Evolutionary conservation across 768 basidiomycete genomes (phyloP).

Genomic region (Trametes cinnabarina): DNA sequence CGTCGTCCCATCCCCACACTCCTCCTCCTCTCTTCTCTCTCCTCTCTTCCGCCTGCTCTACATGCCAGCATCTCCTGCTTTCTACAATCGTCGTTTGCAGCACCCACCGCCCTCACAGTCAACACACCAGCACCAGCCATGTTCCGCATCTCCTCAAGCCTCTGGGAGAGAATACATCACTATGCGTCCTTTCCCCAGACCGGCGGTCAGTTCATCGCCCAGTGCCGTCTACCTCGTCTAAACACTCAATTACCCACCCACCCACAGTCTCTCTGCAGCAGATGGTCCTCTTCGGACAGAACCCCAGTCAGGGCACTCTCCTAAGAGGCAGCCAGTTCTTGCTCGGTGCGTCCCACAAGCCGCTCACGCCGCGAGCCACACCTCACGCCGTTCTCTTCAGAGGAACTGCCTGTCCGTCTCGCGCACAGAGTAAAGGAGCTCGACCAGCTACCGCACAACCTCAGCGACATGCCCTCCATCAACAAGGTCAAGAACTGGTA

Average conservation of each 20-base stretch:
- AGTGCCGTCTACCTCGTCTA: not conserved
- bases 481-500: constrained; percentile 98
- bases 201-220: constrained; percentile 66
- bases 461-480: constrained; percentile 89
- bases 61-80: not conserved
- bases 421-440: constrained; percentile 96
- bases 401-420: constrained; percentile 92
- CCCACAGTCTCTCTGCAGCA: constrained; percentile 86
- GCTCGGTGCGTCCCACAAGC: constrained; percentile 49
- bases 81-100: not conserved
- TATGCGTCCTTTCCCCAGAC: constrained; percentile 93
- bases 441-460: constrained; percentile 88
- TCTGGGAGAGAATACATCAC: constrained; percentile 91
- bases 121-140: constrained; percentile 7
- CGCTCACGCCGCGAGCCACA: not conserved
- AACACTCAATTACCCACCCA: not conserved
- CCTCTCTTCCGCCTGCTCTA: not conserved
- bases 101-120: not conserved
- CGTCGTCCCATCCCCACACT: not conserved
- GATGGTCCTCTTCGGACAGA: constrained; percentile 97
- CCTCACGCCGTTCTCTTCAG: constrained; percentile 35
- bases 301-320: constrained; percentile 91
- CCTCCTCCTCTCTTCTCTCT: not conserved
- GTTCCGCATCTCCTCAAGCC: constrained; percentile 71
- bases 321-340: constrained; percentile 91